phyloP scores from a whole-genome alignment of 2,329 filamentous ascomycete genomes.

The Sordariomycetes sp. region DNA sequence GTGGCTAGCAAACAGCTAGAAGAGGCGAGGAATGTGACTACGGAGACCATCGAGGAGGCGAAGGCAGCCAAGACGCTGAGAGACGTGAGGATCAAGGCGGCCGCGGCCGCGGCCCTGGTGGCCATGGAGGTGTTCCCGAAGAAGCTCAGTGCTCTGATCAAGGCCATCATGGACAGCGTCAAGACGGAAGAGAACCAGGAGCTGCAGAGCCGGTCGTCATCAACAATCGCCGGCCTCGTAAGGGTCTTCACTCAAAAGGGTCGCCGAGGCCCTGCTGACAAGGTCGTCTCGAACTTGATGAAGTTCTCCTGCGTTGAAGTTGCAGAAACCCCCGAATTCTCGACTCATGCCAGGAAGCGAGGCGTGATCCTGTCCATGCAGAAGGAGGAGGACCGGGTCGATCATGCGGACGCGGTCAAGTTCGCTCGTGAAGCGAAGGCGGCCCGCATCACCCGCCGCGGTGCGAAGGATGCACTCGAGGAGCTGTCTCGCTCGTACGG shows the following conservation, averaged over 20 bases:
- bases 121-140: constrained; percentile 82
- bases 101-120: constrained; percentile 76
- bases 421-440: constrained; percentile 83
- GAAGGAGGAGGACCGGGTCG: constrained; percentile 91
- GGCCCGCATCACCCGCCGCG: constrained; percentile 79
- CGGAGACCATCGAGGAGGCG: constrained; percentile 66
- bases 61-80: constrained; percentile 65
- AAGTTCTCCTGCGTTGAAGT: constrained; percentile 98
- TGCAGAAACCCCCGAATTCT: constrained; percentile 92
- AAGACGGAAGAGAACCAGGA: constrained; percentile 89
- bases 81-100: constrained; percentile 75
- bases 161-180: constrained; percentile 95
- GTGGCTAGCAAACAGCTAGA: constrained; percentile 68
- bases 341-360: constrained; percentile 65
- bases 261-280: constrained; percentile 78
- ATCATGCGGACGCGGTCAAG: constrained; percentile 80
- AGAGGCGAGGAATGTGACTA: constrained; percentile 60
- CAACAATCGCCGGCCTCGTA: constrained; percentile 74
- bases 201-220: constrained; percentile 74
- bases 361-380: constrained; percentile 81
- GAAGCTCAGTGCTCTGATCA: constrained; percentile 86
- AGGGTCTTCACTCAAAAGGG: constrained; percentile 70
- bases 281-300: constrained; percentile 88
- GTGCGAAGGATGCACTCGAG: constrained; percentile 88
- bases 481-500: constrained; percentile 75